These are phyloP conservation scores for Aspergillus texensis DNA, from an alignment of 2,329 filamentous ascomycete genomes.

Conservation along the genomic window DNA sequence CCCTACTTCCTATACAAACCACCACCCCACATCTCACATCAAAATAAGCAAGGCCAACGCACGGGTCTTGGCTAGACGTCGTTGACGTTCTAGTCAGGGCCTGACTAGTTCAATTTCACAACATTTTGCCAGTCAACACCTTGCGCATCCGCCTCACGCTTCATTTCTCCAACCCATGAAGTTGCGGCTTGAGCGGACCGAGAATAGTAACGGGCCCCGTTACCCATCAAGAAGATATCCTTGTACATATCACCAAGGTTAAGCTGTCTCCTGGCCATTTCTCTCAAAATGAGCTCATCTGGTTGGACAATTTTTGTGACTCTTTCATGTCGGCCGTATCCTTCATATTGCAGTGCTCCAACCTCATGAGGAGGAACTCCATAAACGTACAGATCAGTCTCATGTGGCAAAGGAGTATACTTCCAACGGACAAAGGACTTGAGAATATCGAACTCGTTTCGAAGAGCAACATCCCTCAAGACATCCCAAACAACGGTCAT, in stretches of 20 bases:
- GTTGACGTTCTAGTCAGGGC: background rate
- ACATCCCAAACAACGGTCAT: conserved; percentile 62
- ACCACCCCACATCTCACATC: background rate
- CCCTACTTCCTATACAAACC: background rate
- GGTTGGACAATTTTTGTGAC: conserved; percentile 54
- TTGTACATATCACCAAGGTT: conserved; percentile 57
- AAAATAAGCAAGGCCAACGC: background rate
- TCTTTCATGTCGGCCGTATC: conserved; percentile 39
- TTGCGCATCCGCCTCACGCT: conserved; percentile 1
- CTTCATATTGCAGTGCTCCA: conserved; percentile 49
- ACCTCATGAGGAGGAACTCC: conserved; percentile 58
- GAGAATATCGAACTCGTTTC: conserved; percentile 55
- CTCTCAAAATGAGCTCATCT: conserved; percentile 62
- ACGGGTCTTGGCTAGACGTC: background rate
- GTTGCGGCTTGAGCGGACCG: background rate
- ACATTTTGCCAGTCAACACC: conserved; percentile 7
- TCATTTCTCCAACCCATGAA: conserved; percentile 13
- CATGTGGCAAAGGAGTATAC: conserved; percentile 39
- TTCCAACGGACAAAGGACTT: conserved; percentile 62
- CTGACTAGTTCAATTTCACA: conserved; percentile 4
- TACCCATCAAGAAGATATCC: conserved; percentile 54
- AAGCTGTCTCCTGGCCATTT: conserved; percentile 57
- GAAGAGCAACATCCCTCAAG: conserved; percentile 60
- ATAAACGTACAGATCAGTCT: conserved; percentile 43
- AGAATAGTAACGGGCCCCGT: background rate